Base-by-base conservation (phyloP, 768 basidiomycete genomes). In the Calocera cornea region DNA sequence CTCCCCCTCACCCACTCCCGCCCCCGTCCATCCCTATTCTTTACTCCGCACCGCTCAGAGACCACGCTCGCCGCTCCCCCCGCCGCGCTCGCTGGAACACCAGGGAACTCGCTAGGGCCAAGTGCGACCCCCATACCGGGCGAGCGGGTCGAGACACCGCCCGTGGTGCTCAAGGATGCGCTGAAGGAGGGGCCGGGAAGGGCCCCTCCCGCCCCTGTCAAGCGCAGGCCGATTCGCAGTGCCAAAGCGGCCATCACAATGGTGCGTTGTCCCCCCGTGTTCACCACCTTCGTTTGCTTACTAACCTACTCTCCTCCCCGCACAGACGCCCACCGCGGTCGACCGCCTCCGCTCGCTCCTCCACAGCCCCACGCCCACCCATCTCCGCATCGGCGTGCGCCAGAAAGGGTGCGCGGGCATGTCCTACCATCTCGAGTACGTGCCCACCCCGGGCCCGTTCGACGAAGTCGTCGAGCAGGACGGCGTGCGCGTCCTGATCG, bases 401-500 rank as follows among this genome's bases (percentile, higher is more conserved):
- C 95, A 97, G 80, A 95, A 97, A 79, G 97, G 97, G 33, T 99
- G 97, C 77, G 97, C 97, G 0, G 97, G 88, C 0, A 83, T 89
- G 74, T 81, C 81, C 16, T 95, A 95, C 77, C 90, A 97, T 75
- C 83, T 98, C 64, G 97, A 98, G 72, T 99, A 97, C 76, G 93
- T 97, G 66, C 92, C 94, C 44, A 79, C 85, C 73, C 87, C 92
- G 0, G 90, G 84, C 2, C 89, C 87, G 76, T 97, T 98, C 72
- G 97, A 99, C 78, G 97, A 98, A 75, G 84, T 97, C 19, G 94
- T 98, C 24, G 87, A 92, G 75, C 97, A 98, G 78, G 94, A 97
- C 71, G 95, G 90, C 1, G 92, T 97, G 29, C 84, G 82, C 71
- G 95, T 99, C 50, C 80, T 98, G 69, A 93, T 98, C 75, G 97